Conservation (phyloP, 2,329 filamentous ascomycete species). For the Endoconidiophora polonica region DNA sequence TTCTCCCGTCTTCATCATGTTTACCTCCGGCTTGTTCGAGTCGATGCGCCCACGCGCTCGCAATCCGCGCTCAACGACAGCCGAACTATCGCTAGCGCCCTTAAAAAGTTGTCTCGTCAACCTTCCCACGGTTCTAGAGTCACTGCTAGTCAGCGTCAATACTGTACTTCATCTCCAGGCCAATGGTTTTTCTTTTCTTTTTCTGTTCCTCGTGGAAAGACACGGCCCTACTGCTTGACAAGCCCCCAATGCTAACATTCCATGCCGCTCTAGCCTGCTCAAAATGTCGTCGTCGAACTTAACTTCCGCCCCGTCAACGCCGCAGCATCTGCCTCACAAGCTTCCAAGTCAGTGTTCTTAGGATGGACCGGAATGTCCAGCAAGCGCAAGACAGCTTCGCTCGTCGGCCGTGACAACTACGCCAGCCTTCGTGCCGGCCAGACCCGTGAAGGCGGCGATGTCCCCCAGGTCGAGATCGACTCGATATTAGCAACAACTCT, state of each 20-base stretch:
- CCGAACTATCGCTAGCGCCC: conserved; percentile 71
- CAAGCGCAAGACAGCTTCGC: conserved; percentile 59
- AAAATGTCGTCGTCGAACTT: conserved; percentile 93
- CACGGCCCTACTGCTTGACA: too few relatives aligned
- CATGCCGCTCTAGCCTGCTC: conserved; percentile 47
- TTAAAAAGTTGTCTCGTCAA: conserved; percentile 93
- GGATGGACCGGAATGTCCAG: conserved; percentile 98
- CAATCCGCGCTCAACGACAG: conserved; percentile 48
- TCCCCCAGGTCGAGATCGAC: conserved; percentile 70
- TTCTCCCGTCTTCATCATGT: conserved; percentile 4
- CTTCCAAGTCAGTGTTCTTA: conserved; percentile 56
- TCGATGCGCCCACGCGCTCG: conserved; percentile 18
- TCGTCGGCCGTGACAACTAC: conserved; percentile 60
- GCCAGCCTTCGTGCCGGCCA: conserved; percentile 37
- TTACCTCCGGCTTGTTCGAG: conserved; percentile 10
- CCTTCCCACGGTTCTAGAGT: conserved; percentile 68
- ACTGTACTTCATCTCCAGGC: conserved; percentile 41
- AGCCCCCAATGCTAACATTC: conserved; percentile 11
- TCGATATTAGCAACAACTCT: conserved; percentile 63
- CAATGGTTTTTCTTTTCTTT: background rate
- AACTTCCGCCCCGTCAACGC: conserved; percentile 42
- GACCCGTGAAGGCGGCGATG: conserved; percentile 54
- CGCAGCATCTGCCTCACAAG: conserved; percentile 25
- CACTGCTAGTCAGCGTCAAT: conserved; percentile 74
- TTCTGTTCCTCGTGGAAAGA: background rate